A percentile compares a stretch with the other conserved stretches of the same genome.
Evolutionary conservation across 768 basidiomycete genomes (phyloP).

Genomic region (Bullera alba): DNA sequence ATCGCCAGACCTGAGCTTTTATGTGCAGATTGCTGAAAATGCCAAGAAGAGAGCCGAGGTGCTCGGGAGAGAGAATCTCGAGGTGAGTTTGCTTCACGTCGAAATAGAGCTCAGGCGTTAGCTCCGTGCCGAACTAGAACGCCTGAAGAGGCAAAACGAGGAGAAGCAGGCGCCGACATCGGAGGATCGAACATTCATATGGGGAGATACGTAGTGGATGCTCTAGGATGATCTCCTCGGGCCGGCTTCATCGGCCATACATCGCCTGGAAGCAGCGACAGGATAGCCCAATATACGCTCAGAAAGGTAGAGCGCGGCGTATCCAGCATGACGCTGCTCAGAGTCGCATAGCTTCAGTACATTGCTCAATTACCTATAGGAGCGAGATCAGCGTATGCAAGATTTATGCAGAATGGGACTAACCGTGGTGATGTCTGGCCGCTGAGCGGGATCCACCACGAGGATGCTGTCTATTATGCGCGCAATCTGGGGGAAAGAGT

Average conservation of each 20-base stretch:
- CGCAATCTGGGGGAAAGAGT: conserved; percentile 48
- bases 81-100: not conserved
- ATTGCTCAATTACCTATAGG: conserved; percentile 53
- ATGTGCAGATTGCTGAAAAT: not conserved
- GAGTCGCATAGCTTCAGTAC: conserved; percentile 27
- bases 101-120: no score
- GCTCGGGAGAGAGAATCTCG: not conserved
- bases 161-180: not conserved
- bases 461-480: conserved; percentile 78
- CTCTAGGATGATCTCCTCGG: no score
- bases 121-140: not conserved
- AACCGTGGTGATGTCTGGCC: conserved; percentile 68
- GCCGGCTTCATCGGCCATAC: not conserved
- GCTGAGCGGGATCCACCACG: conserved; percentile 68
- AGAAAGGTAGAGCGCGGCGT: not conserved
- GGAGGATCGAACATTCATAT: not conserved
- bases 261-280: no score
- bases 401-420: no score
- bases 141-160: not conserved
- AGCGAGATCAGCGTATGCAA: not conserved
- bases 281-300: no score
- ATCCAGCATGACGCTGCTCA: not conserved
- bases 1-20: not conserved
- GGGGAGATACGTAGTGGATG: no score
- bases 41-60: not conserved